Conservation (phyloP, 2,329 filamentous ascomycete genomes). For the Diaporthe longicolla region DNA sequence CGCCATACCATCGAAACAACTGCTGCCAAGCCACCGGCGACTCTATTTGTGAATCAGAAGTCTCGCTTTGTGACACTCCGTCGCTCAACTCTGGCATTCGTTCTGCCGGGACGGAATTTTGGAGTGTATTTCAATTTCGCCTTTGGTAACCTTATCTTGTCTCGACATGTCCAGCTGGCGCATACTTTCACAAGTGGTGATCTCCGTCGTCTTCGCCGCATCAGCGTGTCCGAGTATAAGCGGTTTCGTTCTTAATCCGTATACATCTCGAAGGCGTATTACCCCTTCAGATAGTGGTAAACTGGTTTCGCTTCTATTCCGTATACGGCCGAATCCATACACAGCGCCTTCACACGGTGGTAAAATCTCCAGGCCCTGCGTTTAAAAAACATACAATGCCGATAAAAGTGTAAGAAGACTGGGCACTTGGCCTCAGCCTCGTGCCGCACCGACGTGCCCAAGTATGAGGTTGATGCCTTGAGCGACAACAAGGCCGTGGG, state of each 20-base stretch:
- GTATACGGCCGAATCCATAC: no score
- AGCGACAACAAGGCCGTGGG: neutral
- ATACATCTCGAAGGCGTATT: no score
- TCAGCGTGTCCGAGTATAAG: neutral
- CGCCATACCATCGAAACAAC: neutral
- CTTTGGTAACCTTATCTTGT: neutral
- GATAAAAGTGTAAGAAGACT: no score
- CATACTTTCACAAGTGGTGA: neutral
- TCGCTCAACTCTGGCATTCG: neutral
- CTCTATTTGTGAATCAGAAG: neutral
- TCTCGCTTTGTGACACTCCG: neutral
- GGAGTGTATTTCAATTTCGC: neutral
- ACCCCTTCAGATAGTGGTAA: no score
- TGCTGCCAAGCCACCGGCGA: neutral
- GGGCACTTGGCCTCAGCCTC: no score
- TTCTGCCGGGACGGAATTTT: neutral
- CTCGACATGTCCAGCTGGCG: neutral
- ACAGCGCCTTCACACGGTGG: no score
- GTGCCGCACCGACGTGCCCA: neutral
- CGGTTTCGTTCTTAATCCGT: no score
- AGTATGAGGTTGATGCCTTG: neutral
- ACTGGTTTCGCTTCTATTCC: no score
- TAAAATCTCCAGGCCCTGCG: no score
- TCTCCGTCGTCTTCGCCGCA: neutral
- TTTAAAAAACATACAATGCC: no score